A percentile compares a stretch with the other conserved stretches of the same genome.
phyloP scores from a whole-genome alignment of 2,329 filamentous ascomycete species.

The Penicillium paneum region DNA sequence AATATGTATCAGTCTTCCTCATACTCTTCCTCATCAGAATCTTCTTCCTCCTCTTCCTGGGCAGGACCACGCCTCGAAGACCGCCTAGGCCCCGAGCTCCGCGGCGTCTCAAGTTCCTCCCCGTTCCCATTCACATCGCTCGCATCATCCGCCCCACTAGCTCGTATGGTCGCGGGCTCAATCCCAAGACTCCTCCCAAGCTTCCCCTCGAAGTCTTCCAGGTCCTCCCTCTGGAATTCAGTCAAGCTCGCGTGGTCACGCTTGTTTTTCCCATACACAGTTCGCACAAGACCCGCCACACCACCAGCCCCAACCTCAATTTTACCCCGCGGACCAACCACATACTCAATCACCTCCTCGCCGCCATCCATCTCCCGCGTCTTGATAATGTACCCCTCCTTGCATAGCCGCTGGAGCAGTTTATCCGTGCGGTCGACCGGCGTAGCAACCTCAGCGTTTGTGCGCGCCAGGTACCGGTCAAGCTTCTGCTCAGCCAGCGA shows the following conservation, averaged over 20 bases:
- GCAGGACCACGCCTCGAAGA: slow-evolving; percentile 12
- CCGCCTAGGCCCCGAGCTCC: slow-evolving; percentile 2
- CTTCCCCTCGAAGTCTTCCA: slow-evolving; percentile 56
- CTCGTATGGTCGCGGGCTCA: slow-evolving; percentile 44
- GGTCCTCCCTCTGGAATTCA: slow-evolving; percentile 11
- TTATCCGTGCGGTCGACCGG: slow-evolving; percentile 73
- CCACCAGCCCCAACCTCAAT: slow-evolving; percentile 78
- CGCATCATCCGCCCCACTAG: slow-evolving; percentile 4
- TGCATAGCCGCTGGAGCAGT: slow-evolving; percentile 69
- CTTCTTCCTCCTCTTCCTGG: slow-evolving; percentile 4
- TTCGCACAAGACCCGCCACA: slow-evolving; percentile 65
- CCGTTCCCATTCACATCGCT: slow-evolving; percentile 1
- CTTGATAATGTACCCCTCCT: slow-evolving; percentile 78
- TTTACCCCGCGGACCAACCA: slow-evolving; percentile 79
- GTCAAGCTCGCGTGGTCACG: slow-evolving; percentile 15
- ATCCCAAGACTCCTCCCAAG: slow-evolving; percentile 57
- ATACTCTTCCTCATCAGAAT: neutral
- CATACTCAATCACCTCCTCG: slow-evolving; percentile 75
- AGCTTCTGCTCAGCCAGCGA: slow-evolving; percentile 77
- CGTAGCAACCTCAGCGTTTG: slow-evolving; percentile 73
- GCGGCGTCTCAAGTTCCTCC: neutral
- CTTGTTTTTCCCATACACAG: slow-evolving; percentile 49
- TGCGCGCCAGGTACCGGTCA: slow-evolving; percentile 67
- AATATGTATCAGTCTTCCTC: slow-evolving; percentile 6
- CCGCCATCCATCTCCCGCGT: slow-evolving; percentile 66